These are phyloP conservation scores for Plasmopara muralis DNA, from an alignment of 352 stramenopile genomes.

Conservation along the genomic window DNA sequence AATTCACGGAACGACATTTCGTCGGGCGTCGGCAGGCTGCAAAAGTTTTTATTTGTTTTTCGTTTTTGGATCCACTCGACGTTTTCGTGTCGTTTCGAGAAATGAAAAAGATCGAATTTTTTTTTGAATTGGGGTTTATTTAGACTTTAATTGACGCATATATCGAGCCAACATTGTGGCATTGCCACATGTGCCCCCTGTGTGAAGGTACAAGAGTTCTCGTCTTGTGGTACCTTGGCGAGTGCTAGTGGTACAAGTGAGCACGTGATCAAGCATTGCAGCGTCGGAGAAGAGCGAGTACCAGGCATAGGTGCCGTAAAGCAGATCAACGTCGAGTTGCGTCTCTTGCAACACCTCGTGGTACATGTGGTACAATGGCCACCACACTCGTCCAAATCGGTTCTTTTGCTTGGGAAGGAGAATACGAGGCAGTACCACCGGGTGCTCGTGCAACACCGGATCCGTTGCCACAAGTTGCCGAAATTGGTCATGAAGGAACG, in stretches of 20 bases:
- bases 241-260: slow-evolving; percentile 4
- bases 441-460: slow-evolving; percentile 5
- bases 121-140: background rate
- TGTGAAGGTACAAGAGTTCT: slow-evolving; percentile 78
- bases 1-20: slow-evolving; percentile 82
- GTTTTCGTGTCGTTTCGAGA: too few species aligned
- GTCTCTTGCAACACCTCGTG: slow-evolving; percentile 55
- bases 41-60: slow-evolving; percentile 10
- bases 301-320: slow-evolving; percentile 75
- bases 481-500: slow-evolving; percentile 59
- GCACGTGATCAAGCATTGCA: slow-evolving; percentile 28
- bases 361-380: slow-evolving; percentile 49
- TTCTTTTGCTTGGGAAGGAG: slow-evolving; percentile 42
- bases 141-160: slow-evolving; percentile 16
- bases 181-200: slow-evolving; percentile 68
- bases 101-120: slow-evolving; percentile 10
- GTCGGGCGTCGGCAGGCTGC: background rate
- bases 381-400: slow-evolving; percentile 63
- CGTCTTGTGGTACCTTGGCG: slow-evolving; percentile 5
- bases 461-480: slow-evolving; percentile 30
- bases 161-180: slow-evolving; percentile 68
- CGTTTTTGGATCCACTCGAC: too few species aligned
- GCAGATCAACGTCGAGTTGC: slow-evolving; percentile 60
- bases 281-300: slow-evolving; percentile 62
- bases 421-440: slow-evolving; percentile 28